Base-by-base conservation (phyloP, 805 yeast species). In the Candida glaebosa region DNA sequence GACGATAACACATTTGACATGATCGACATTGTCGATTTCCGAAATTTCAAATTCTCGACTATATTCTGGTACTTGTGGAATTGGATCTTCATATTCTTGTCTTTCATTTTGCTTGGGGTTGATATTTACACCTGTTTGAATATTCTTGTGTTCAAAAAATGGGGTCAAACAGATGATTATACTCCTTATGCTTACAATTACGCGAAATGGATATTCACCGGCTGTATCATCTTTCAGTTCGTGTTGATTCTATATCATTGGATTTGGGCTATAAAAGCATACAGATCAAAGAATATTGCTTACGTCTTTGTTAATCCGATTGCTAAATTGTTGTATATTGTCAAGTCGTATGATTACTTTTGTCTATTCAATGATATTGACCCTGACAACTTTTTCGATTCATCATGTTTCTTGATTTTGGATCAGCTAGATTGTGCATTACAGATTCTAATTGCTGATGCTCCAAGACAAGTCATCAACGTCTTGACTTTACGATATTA, bases 391-490 rank as follows among this genome's bases (percentile, higher is more conserved):
- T 73, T 75, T 31, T 77, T 77, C 49, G 93, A 87, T 50, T 81
- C 83, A 73, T 59, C 81, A 38, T 77, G 87, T 7, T 78, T 87
- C 46, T 76, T 75, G 48, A 73, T 81, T 2, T 86, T 78, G 60
- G 77, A 76, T 47, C 81, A 85, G 37, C 65, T 84, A 40, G 82
- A 84, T 51, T 76, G 78, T 40, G 83, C 84, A 10, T 65, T 78
- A 34, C 70, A 68, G 35, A 73, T 87, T 49, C 52, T 87, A 7
- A 65, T 86, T 34, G 89, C 95, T 0, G 96, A 88, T 50, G 74
- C 89, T 14, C 96, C 96, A 18, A 78, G 96, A 61, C 96, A 88
- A 61, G 82, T 86, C 1, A 76, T 88, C 47, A 88, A 88, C 56
- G 84, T 89, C 19, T 66, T 85, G 50, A 87, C 96, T 0, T 63